phyloP scores from a whole-genome alignment of 257 asterid genomes.

The Eustoma russellianum region DNA sequence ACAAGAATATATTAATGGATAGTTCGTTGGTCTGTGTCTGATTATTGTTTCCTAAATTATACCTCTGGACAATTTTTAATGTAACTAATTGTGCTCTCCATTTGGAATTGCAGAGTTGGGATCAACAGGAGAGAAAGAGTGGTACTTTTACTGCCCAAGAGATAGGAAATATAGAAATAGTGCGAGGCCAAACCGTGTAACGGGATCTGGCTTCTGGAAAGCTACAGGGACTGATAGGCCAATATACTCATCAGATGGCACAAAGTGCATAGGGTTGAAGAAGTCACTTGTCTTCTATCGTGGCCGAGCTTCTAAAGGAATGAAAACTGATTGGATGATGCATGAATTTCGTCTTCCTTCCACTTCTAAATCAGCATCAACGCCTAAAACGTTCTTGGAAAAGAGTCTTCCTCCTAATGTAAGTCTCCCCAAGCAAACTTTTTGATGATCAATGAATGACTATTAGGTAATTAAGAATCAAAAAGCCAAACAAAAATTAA shows the following conservation, averaged over 20 bases:
- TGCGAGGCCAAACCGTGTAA: conserved; percentile 62
- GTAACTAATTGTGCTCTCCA: too few species aligned
- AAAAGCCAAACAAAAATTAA: too few species aligned
- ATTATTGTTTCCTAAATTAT: too few species aligned
- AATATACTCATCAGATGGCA: neutral
- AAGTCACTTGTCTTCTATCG: neutral
- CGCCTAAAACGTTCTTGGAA: too few species aligned
- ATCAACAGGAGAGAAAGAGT: conserved; percentile 64
- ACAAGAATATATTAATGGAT: too few species aligned
- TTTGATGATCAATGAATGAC: too few species aligned
- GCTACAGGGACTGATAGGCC: conserved; percentile 41
- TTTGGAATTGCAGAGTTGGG: conserved; percentile 37
- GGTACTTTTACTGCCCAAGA: conserved; percentile 78
- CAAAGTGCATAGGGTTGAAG: neutral
- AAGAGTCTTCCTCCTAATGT: too few species aligned
- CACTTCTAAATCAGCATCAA: neutral
- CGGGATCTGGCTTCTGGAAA: conserved; percentile 73
- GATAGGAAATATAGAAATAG: conserved; percentile 68
- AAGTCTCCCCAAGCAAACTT: too few species aligned
- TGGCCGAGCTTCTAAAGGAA: neutral
- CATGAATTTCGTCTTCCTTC: neutral
- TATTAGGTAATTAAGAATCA: too few species aligned
- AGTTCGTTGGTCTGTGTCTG: too few species aligned
- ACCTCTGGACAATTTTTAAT: too few species aligned
- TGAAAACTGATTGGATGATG: conserved; percentile 1